These are phyloP conservation scores for Escallonia herrerae DNA, from an alignment of 129 eudicot genomes.

Conservation along the genomic window DNA sequence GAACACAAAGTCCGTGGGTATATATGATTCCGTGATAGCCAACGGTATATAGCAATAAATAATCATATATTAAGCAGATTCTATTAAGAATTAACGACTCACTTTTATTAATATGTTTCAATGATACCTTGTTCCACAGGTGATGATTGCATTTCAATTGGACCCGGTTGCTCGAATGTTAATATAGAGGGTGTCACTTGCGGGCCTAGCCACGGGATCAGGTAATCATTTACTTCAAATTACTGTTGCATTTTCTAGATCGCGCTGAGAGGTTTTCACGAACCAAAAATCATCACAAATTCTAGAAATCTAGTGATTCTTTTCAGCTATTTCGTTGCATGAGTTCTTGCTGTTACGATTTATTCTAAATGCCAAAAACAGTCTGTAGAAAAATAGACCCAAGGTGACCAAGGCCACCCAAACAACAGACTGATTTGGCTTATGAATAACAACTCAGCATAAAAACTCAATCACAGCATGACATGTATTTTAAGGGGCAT, in stretches of 20 bases:
- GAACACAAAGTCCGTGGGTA: slow-evolving; percentile 75
- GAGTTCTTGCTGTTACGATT: no score
- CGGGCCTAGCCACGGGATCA: slow-evolving; percentile 96
- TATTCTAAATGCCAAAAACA: no score
- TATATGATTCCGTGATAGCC: slow-evolving; percentile 70
- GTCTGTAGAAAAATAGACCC: no score
- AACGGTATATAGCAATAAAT: slow-evolving; percentile 39
- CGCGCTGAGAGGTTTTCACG: no score
- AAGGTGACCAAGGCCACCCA: no score
- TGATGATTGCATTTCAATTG: slow-evolving; percentile 96
- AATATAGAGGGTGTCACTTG: slow-evolving; percentile 75
- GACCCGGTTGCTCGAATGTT: slow-evolving; percentile 76
- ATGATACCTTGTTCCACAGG: slow-evolving; percentile 31
- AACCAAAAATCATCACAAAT: no score
- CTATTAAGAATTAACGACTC: background rate
- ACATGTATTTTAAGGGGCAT: no score
- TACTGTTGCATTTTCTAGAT: no score
- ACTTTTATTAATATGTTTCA: background rate
- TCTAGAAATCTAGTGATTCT: no score
- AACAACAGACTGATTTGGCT: background rate
- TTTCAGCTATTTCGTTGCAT: no score
- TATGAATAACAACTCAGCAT: background rate
- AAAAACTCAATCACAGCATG: no score
- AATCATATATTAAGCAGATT: background rate
- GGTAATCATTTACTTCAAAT: slow-evolving; percentile 24